phyloP scores from a whole-genome alignment of 495 filamentous ascomycete genomes.

The Talaromyces proteolyticus region DNA sequence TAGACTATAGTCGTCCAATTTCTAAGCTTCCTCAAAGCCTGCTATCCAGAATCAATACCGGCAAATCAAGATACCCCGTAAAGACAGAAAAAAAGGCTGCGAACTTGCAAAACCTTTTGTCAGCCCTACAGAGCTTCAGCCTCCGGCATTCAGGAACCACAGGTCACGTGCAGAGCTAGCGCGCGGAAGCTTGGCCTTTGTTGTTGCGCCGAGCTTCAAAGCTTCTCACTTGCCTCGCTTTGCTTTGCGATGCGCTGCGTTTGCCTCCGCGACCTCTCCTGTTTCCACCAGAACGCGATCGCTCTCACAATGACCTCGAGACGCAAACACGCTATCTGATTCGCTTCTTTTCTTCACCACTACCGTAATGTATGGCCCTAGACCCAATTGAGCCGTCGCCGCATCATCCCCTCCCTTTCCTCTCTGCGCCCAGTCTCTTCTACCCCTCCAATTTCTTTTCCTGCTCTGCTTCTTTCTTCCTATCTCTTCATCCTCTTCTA shows the following conservation, averaged over 20 bases:
- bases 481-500: constrained; percentile 3
- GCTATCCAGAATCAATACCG: too few species aligned
- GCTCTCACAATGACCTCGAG: neutral
- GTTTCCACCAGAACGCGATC: neutral
- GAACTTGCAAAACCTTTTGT: neutral
- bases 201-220: neutral
- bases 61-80: too few species aligned
- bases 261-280: neutral
- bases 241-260: neutral
- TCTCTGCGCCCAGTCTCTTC: neutral
- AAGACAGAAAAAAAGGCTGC: too few species aligned
- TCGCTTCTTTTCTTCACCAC: neutral
- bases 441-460: constrained; percentile 2
- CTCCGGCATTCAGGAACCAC: neutral
- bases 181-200: neutral
- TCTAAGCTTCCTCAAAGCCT: too few species aligned
- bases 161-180: neutral
- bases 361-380: neutral
- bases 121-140: neutral
- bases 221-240: neutral
- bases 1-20: too few species aligned
- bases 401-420: neutral
- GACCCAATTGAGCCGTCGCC: neutral
- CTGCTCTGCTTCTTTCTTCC: constrained; percentile 7
- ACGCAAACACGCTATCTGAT: neutral